phyloP scores from a whole-genome alignment of 2,329 filamentous ascomycete genomes.

The Verticillium tricorpus region DNA sequence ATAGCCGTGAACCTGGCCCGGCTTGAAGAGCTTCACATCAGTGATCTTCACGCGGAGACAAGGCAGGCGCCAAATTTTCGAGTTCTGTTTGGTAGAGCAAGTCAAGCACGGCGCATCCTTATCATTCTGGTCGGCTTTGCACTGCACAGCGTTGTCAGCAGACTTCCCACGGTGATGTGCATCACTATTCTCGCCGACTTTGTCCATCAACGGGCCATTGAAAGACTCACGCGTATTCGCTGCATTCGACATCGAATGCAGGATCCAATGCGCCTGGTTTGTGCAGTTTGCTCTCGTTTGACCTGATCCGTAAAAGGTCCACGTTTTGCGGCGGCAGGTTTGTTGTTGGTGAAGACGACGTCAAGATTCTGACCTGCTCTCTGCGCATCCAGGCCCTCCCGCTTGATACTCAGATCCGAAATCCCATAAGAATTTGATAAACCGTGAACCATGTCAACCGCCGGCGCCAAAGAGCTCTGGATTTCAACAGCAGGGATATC shows the following conservation, averaged over 20 bases:
- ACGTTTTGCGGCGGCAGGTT: constrained; percentile 34
- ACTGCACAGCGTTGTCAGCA: constrained; percentile 31
- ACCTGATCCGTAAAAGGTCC: constrained; percentile 52
- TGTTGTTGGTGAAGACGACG: constrained; percentile 27
- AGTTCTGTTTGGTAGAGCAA: constrained; percentile 42
- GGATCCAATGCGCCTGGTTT: constrained; percentile 53
- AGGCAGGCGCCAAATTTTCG: constrained; percentile 48
- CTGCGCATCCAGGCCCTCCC: constrained; percentile 1
- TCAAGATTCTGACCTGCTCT: constrained; percentile 18
- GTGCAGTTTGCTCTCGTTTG: constrained; percentile 49
- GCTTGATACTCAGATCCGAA: constrained; percentile 13
- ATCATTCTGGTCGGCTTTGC: constrained; percentile 44
- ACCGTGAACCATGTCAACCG: not conserved
- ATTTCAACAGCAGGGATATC: not conserved
- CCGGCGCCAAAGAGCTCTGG: not conserved
- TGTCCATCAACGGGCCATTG: not conserved
- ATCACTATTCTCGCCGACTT: not conserved
- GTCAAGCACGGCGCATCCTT: constrained; percentile 45
- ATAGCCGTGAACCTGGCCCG: constrained; percentile 51
- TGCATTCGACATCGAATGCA: constrained; percentile 60
- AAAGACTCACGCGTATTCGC: constrained; percentile 49
- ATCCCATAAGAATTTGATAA: constrained; percentile 5
- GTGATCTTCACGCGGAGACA: constrained; percentile 59
- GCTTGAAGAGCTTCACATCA: constrained; percentile 54
- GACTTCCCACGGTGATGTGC: not conserved